Evolutionary conservation across 2,329 filamentous ascomycete genomes (phyloP), one percentile per base, ranked within the genome.

Genomic region (Colletotrichum incanum): DNA sequence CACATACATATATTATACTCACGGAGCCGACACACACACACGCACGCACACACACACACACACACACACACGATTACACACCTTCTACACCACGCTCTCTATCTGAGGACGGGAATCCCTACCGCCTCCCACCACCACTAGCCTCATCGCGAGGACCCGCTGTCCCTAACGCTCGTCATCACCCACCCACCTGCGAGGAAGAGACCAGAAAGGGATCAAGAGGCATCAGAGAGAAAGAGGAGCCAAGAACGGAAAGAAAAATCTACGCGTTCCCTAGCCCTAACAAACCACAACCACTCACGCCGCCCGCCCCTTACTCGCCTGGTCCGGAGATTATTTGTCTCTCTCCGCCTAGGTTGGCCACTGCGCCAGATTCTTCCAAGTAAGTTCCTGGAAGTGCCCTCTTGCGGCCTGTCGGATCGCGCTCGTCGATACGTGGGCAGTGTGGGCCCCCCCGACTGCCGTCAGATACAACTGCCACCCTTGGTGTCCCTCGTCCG

Each of bases 101-200:
- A 54, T 45, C 54, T 47, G 54, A 69, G 69, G 59, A 72, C 65
- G 59, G 69, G 52, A 64, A 69, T 60, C 69, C 77, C 78, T 75
- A 78, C 81, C 76, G 76, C 76, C 60, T 43, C 66, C 60, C 61
- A 70, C 65, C 50, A 60, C 59, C 49, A 68, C 77, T 79, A 77
- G 78, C 80, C 80, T 82, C 82, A 80, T 76, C 79, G 75, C 79
- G 80, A 84, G 82, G 79, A 79, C 78, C 78, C 80, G 77, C 78
- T 77, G 77, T 81, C 79, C 76, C 80, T 82, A 81, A 78, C 78
- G 79, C 78, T 79, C 77, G 76, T 78, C 61, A 52, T 31, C 47
- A 55, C 31, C 39, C 60, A 43, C 63, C 20, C 39, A 37, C 43
- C 28, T 37, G 16, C 64, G 52, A 65, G 58, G 41, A 65, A 58